These are phyloP conservation scores for Craspedostauros australis DNA, from an alignment of 108 stramenopile genomes.

Conservation along the genomic window DNA sequence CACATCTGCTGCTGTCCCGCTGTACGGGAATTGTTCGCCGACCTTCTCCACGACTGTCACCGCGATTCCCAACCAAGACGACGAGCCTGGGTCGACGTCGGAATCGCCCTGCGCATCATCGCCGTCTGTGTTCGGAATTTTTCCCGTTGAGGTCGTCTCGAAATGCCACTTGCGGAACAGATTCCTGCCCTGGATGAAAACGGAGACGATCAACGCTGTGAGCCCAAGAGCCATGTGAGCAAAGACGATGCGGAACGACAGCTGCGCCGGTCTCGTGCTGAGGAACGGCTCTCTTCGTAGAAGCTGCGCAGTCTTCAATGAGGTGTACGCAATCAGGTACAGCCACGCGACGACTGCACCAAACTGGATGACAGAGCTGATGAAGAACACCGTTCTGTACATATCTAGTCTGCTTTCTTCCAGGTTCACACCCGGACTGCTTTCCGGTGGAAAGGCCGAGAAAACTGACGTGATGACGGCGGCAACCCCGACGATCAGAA, in stretches of 20 bases:
- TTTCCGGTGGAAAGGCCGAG: constrained; percentile 35
- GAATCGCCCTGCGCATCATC: no score
- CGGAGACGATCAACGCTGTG: constrained; percentile 17
- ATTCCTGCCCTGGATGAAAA: constrained; percentile 11
- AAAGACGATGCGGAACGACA: constrained; percentile 53
- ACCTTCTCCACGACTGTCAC: constrained; percentile 10
- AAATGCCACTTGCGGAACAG: constrained; percentile 19
- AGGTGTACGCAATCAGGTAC: constrained; percentile 36
- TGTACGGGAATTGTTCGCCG: constrained; percentile 43
- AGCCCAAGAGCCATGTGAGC: constrained; percentile 32
- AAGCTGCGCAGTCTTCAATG: constrained; percentile 44
- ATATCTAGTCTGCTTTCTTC: constrained; percentile 31
- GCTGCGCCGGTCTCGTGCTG: constrained; percentile 76
- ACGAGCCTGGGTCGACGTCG: no score
- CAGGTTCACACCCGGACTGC: constrained; percentile 10
- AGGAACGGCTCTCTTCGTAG: constrained; percentile 67
- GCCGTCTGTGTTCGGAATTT: no score
- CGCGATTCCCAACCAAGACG: neutral
- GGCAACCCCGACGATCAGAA: constrained; percentile 39
- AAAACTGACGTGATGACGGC: constrained; percentile 40
- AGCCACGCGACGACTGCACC: constrained; percentile 48
- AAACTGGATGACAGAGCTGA: constrained; percentile 47
- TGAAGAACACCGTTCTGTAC: constrained; percentile 41
- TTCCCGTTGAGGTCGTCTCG: no score
- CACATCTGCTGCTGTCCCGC: constrained; percentile 51